Base-by-base conservation (phyloP, 1,284 basidiomycete species). In the Tetrapyrgos nigripes region DNA sequence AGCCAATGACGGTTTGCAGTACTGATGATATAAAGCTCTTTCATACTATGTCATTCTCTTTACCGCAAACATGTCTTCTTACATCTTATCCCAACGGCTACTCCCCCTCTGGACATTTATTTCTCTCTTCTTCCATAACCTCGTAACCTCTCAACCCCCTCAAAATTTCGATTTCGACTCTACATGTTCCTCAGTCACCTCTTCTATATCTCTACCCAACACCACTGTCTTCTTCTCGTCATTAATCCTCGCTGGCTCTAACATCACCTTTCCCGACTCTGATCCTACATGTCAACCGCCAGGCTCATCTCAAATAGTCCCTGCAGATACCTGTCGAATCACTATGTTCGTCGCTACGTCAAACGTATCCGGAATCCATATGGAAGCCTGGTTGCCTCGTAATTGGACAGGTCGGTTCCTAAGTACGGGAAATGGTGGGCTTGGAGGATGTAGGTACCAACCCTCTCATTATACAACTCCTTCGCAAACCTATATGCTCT, bases 311-410 rank as follows among this genome's bases (percentile, higher is more conserved):
- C 43, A 58, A 28, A 9, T 53, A 29, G 50, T 58, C 23, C 35
- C 46, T 4, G 55, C 19, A 9, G 55, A 57, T 31, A 57, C 57
- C 3, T 61, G 59, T 46, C 50, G 59, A 13, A 40, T 61, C 29
- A 43, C 51, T 2, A 23, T 61, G 43, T 17, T 23, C 29, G 55
- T 61, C 21, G 43, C 49, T 9, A 61, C 59, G 14, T 53, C 55
- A 23, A 19, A 26, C 23, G 10, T 21, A 5, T 61, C 59, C 4
- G 27, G 50, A 10, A 57, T 54, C 24, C 17, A 40, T 21, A 61
- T 61, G 59, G 59, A 61, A 19, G 43, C 59, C n/a, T 61, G 59
- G 59, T 31, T 61, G 2, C 59, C 59, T 19, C 27, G 43, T 8
- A 54, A 53, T 26, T 61, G 59, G 59, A 57, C 53, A 14, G 57